Conservation (phyloP, 2,329 filamentous ascomycete genomes). For the Phialophora expanda region DNA sequence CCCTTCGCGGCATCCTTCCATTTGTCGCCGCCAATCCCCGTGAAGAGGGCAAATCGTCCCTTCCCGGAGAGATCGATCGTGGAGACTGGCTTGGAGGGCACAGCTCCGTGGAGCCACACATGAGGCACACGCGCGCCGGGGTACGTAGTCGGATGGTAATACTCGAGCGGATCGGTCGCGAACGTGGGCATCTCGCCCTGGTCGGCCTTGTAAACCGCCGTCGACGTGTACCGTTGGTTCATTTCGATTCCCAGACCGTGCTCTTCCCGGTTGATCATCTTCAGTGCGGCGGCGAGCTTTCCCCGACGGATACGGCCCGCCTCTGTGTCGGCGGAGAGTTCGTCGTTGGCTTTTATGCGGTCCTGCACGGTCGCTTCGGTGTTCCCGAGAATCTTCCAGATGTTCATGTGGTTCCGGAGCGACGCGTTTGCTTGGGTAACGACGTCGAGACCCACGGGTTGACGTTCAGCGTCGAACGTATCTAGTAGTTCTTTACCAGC, state of each 20-base stretch:
- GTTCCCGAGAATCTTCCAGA: constrained; percentile 56
- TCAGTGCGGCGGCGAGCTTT: constrained; percentile 51
- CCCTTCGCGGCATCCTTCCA: constrained; percentile 59
- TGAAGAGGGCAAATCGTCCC: constrained; percentile 57
- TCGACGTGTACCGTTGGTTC: constrained; percentile 59
- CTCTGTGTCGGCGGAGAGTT: constrained; percentile 48
- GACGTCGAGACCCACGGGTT: constrained; percentile 43
- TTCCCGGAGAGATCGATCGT: constrained; percentile 66
- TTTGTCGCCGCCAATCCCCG: constrained; percentile 60
- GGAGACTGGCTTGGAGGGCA: constrained; percentile 55
- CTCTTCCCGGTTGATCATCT: constrained; percentile 56
- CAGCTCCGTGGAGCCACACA: constrained; percentile 62
- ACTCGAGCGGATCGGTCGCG: constrained; percentile 49
- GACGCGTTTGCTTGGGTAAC: constrained; percentile 65
- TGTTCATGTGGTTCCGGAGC: constrained; percentile 56
- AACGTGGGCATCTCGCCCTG: constrained; percentile 41
- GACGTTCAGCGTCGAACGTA: constrained; percentile 47
- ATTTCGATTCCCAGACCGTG: constrained; percentile 64
- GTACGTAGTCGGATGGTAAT: constrained; percentile 58
- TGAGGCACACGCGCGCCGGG: constrained; percentile 66
- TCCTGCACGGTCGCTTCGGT: constrained; percentile 47
- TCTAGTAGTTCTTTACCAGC: constrained; percentile 35
- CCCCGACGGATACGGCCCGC: constrained; percentile 49
- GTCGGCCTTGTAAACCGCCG: constrained; percentile 53
- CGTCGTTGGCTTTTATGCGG: constrained; percentile 47